Evolutionary conservation across 2,329 filamentous ascomycete species (phyloP), one percentile per base, ranked within the genome.

Genomic region (Alternaria atra): DNA sequence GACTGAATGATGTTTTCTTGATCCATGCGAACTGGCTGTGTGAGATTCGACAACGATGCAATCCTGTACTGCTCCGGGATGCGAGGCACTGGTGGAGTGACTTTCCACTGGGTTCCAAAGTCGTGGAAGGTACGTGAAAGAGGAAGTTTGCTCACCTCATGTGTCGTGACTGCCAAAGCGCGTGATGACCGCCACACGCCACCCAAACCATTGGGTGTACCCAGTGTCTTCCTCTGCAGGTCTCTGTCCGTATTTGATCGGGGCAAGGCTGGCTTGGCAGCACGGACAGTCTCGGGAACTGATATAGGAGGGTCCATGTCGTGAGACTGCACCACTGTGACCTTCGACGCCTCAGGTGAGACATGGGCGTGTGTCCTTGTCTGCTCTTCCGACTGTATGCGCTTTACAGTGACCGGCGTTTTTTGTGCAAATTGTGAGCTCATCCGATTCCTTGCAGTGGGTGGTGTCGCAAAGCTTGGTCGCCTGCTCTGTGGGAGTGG

Each of bases 111-210:
- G 55, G 39, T 57, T 58, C 61, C 64, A 65, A 75, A 53, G 61
- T 61, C 44, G 53, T 77, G 70, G 52, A 72, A 71, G 37, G 73
- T 75, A 30, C 62, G 65, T 54, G 73, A 75, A 57, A 66, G 71
- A 63, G 74, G 68, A 29, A 76, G 58, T 59, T 69, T 65, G 66
- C 67, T 78, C 73, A 77, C 76, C 75, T 78, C 70, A 63, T 71
- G 63, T 48, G 69, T 74, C 58, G 60, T 55, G 30, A 54, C 57
- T 52, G 57, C 63, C 48, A 64, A 57, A 59, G 67, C 51, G 55
- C 58, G 63, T 52, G 71, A 72, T n/a, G 66, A 61, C n/a, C 66
- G 60, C 62, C 66, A 69, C 47, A 63, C 58, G 48, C 67, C 65
- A 42, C 50, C 67, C 35, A 72, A 51, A 32, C 63, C 66, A 40